A percentile compares a stretch with the other conserved stretches of the same genome.
Evolutionary conservation across 805 yeast genomes (phyloP).

Genomic region (Ogataea thermomethanolica): DNA sequence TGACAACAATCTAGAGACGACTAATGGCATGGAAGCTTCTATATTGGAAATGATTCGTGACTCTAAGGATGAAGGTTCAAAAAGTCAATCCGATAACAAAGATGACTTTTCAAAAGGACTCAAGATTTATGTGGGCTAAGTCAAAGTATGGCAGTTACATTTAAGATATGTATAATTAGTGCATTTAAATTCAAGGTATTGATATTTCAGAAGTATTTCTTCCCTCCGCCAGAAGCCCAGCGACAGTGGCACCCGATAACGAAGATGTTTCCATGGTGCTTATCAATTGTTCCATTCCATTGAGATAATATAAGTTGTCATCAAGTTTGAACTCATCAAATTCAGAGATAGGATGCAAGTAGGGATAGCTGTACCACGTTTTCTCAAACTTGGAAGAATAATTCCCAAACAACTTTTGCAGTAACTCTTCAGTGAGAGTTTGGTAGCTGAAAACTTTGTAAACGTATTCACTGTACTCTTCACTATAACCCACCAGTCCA

Average conservation of each 20-base stretch:
- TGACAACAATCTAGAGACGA: background rate
- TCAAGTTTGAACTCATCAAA: constrained; percentile 21
- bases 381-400: constrained; percentile 31
- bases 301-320: constrained; percentile 38
- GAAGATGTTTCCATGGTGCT: constrained; percentile 53
- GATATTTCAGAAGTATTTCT: constrained; percentile 25
- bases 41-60: constrained; percentile 2
- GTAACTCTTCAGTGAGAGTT: constrained; percentile 19
- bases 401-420: constrained; percentile 24
- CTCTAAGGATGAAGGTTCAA: background rate
- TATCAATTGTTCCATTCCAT: constrained; percentile 43
- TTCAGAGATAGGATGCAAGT: constrained; percentile 29
- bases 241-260: constrained; percentile 47
- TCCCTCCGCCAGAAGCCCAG: constrained; percentile 37
- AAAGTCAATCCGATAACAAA: constrained; percentile 2
- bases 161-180: constrained; percentile 4
- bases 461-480: constrained; percentile 30
- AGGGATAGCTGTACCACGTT: constrained; percentile 45
- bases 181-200: constrained; percentile 15
- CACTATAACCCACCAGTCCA: constrained; percentile 29
- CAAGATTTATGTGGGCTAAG: constrained; percentile 9
- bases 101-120: constrained; percentile 11
- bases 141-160: background rate
- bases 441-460: constrained; percentile 41
- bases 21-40: constrained; percentile 3